Base-by-base conservation (phyloP, 495 filamentous ascomycete species). In the Daldinia concentrica region DNA sequence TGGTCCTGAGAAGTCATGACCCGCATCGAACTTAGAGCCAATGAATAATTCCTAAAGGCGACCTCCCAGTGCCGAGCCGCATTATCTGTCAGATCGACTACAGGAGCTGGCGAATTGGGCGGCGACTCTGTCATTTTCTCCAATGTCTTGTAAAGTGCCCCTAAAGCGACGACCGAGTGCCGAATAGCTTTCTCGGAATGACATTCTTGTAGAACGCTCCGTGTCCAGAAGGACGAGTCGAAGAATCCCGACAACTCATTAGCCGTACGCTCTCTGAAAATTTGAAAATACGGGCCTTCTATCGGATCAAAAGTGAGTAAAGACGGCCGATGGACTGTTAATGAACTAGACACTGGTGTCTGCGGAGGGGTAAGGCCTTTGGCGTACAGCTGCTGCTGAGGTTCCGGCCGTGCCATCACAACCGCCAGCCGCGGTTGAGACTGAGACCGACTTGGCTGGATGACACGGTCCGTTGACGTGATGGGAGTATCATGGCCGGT, bases 141-240 rank as follows among this genome's bases (percentile, higher is more conserved):
- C 50, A 90, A 77, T 3, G 85, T 87, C 70, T 90, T 87, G 64
- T 91, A 90, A 26, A 90, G 78, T 1, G 88, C 86, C 54, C 87
- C 87, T 27, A 92, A 78, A 41, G 89, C 90, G 14, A 91, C 82
- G 1, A 90, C 84, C 7, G 90, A 88, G 76, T 92, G 89, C 24
- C 87, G 83, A 48, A 92, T 87, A 4, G 86, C 82, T 4, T 89
- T 81, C 73, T 90, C 87, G 15, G 83, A 83, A 54, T 87, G 84
- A 43, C 86, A 88, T 66, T 87, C 87, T 73, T 89, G 87, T 36
- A 90, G 77, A 11, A 91, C 81, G 14, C 78, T 81, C 50, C 76
- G 80, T 12, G 80, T 85, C 90, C 89, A 92, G 66, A 91, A 89
- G 6, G 84, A 85, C 4, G 87, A 89, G 58, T 84, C 80, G 58